Evolutionary conservation across 179 eudicot genomes (phyloP), one percentile per base, ranked within the genome.

Genomic region (Camellia oleifera): DNA sequence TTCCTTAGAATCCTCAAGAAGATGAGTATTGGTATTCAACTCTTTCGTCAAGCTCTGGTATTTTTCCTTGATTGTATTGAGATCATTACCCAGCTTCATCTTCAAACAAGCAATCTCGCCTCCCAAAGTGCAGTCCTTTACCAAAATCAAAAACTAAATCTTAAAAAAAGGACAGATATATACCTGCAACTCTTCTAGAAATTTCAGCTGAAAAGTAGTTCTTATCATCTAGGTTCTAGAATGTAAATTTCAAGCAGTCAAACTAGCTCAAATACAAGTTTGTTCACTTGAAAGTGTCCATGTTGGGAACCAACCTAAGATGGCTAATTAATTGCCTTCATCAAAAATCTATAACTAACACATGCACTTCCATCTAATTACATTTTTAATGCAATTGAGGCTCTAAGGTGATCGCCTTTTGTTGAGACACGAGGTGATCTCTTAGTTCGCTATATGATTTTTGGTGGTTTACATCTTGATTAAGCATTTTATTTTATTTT

Each of bases 41-140:
- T 85, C 88, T 82, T 87, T 86, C 82, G 83, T 88, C 87, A 88
- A 82, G 82, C 85, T 84, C 76, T 82, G 76, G 81, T 86, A 89
- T 64, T 84, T 91, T 74, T 90, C 93, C 82, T 78, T 86, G 85
- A 88, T 74, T 73, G 78, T 76, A 77, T 80, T 62, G 72, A 92
- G 86, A 83, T 92, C 95, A 69, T 76, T 79, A 83, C 90, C 83
- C 83, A 95, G 79, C 75, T 82, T 88, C 88, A 82, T 80, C 86
- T 90, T 90, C 97, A 92, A 91, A 81, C 76, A 63, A 78, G 91
- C 85, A 74, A 86, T 83, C 73, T 91, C 88, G 83, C 56, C 87
- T 82, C 83, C 90, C 88, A 91, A 76, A 71, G 87, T 88, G 86
- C 81, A 72, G 48, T 75, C 97, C 97, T 89, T 87, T 74, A 87